Evolutionary conservation across 2,329 filamentous ascomycete species (phyloP).

Genomic region (Microsporum canis): DNA sequence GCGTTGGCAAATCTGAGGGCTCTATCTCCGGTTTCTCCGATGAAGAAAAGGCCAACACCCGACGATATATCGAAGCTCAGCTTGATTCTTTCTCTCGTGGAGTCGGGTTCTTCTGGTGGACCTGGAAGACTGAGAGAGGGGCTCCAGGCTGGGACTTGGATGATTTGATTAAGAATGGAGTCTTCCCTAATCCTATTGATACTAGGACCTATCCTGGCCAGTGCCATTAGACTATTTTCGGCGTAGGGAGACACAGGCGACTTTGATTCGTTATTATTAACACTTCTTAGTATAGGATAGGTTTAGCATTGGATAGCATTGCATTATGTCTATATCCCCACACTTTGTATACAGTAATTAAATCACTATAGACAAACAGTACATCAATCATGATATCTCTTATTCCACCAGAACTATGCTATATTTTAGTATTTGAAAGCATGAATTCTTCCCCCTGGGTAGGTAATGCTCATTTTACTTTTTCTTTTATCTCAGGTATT

Average conservation of each 20-base stretch:
- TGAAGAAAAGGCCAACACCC: conserved; percentile 27
- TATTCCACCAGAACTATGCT: not conserved
- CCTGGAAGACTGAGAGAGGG: conserved; percentile 38
- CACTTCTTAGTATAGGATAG: not conserved
- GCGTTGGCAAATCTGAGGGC: conserved; percentile 39
- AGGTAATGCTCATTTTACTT: not conserved
- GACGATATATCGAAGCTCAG: conserved; percentile 38
- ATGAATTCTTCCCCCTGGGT: not conserved
- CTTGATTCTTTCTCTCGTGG: conserved; percentile 35
- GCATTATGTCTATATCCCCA: not conserved
- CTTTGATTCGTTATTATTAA: not conserved
- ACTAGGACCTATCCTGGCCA: conserved; percentile 22
- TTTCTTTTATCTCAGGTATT: not conserved
- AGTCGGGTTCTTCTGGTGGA: conserved; percentile 40
- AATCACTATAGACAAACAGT: not conserved
- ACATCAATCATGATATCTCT: not conserved
- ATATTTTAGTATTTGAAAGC: not conserved
- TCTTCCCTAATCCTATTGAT: conserved; percentile 39
- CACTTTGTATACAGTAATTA: not conserved
- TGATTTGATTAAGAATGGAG: conserved; percentile 30
- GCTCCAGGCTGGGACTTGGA: conserved; percentile 41
- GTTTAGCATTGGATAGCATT: not conserved
- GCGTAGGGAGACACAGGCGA: not conserved
- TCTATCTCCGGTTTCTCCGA: conserved; percentile 36
- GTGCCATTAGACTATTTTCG: not conserved